Evolutionary conservation across 352 stramenopile species (phyloP), one percentile per base, ranked within the genome.

Genomic region (Pythium insidiosum): DNA sequence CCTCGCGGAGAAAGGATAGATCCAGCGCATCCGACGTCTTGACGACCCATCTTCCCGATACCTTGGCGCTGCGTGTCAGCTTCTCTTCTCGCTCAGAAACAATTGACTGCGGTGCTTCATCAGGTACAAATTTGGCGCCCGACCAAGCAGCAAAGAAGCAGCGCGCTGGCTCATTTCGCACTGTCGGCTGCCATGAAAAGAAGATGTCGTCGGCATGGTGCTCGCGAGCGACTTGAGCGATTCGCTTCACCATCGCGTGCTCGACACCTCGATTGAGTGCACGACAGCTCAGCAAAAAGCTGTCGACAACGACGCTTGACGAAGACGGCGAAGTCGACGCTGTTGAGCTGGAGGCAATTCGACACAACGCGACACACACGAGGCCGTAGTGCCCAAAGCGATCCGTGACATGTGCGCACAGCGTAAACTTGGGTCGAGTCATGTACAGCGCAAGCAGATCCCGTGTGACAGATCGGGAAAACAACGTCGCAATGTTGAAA

Each of bases 351-450:
- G 9, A 21, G 12, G 18, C 34, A 39, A n/a, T n/a, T 20, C 50
- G 71, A 41, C 61, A 81, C 13, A 78, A 48, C 37, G 58, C 50
- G 18, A 65, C 53, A 30, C 65, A 73, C 12, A 89, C 76, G 1
- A 89, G 61, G 3, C 76, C 76, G 18, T 89, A 89, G 44, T 89
- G 76, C 15, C 76, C 76, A 30, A 83, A 87, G 12, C 73, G 69
- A 34, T 89, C 76, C 0, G 76, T 87, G 48, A 87, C 76, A 6
- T 73, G 60, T 9, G 70, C 69, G 31, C 66, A 74, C 29, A 87
- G 34, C 12, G 66, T 69, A 13, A 42, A 57, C 12, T 67, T 29
- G 1, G 25, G 13, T 15, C 33, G 28, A 5, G 25, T 20, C 19
- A 66, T 26, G 41, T 84, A 82, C 0, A 34, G 18, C 1, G 54